Percentiles rank a stretch among this genome's conserved stretches.
Conservation (phyloP, 1,284 basidiomycete species). For the Flammula alnicola region DNA sequence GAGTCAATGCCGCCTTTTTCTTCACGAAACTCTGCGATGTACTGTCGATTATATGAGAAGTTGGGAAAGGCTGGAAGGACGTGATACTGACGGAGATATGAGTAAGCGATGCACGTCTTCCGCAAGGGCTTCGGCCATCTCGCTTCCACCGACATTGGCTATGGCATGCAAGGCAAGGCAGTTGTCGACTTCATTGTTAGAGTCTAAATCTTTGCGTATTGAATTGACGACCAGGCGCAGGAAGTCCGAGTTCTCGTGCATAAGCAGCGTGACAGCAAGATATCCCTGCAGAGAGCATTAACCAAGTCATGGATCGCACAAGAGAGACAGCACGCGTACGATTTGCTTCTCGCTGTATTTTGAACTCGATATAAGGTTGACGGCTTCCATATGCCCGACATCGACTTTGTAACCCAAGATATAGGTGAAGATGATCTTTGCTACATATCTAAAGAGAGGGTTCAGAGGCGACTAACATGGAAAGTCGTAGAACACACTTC, state of each 20-base stretch:
- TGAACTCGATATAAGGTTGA: constrained; percentile 93
- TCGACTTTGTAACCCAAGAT: constrained; percentile 99
- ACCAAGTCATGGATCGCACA: constrained; percentile 12
- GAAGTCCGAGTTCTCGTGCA: constrained; percentile 99
- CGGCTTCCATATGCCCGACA: constrained; percentile 98
- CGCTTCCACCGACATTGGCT: constrained; percentile 95
- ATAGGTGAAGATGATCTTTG: constrained; percentile 99
- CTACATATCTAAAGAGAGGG: constrained; percentile 70
- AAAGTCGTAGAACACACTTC: constrained; percentile 66
- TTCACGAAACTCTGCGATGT: constrained; percentile 96
- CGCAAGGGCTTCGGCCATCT: constrained; percentile 96
- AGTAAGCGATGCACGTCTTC: constrained; percentile 94
- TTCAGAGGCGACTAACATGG: constrained; percentile 13
- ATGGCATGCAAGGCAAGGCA: constrained; percentile 98
- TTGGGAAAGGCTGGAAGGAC: constrained; percentile 1
- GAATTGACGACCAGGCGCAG: constrained; percentile 96
- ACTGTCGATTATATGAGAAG: constrained; percentile 45
- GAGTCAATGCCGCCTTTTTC: constrained; percentile 97
- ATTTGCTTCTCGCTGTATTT: constrained; percentile 99
- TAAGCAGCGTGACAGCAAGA: constrained; percentile 93
- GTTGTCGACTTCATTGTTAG: constrained; percentile 94
- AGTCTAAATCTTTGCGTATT: constrained; percentile 96
- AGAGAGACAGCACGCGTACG: constrained; percentile 52
- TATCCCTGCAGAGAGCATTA: constrained; percentile 71
- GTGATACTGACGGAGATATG: constrained; percentile 85